Base-by-base conservation (phyloP, 371 early-diverging fungal genomes). In the Parasitella parasitica region DNA sequence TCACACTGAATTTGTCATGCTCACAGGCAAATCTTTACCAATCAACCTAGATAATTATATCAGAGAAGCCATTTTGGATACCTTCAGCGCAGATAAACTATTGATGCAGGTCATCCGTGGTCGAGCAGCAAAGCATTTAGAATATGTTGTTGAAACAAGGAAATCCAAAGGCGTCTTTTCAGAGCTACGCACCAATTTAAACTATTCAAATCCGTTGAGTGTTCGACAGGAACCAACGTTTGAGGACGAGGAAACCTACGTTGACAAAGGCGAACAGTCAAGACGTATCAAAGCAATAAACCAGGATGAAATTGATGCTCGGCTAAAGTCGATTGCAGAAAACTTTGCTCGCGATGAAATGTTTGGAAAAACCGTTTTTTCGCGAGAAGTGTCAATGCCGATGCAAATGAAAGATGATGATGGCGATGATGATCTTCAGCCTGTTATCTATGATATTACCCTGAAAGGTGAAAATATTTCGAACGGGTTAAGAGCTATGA, bases 171-270 rank as follows among this genome's bases (percentile, higher is more conserved):
- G 83, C 24, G 46, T 76, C 0, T 71, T 76, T 59, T 70, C 72
- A 41, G 59, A 67, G 12, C 72, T 82, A n/a, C 59, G 77, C 32
- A 56, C 74, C 22, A 74, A 80, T 36, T 70, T 81, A 18, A 41
- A 75, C 3, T 85, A 86, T 57, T 66, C 71, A n/a, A 84, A 80
- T 37, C 85, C 86, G 12, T 69, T 84, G 18, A 74, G 73, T 35
- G 57, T 70, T 24, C 54, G 59, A 12, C 60, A 67, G 30, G 68
- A 69, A 35, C 6, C 49, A 3, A 24, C 22, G 32, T 12, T 43
- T 3, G 59, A 38, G 1, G 39, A 26, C 6, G 61, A 55, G 6
- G 50, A 63, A 8, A 34, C 27, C 1, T 64, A 72, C 58, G 62
- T 68, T 0, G 54, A 18, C 5, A 52, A 49, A 1, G 61, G 61